Conservation (phyloP, 1,284 basidiomycete genomes). For the Cryptococcus sp. region DNA sequence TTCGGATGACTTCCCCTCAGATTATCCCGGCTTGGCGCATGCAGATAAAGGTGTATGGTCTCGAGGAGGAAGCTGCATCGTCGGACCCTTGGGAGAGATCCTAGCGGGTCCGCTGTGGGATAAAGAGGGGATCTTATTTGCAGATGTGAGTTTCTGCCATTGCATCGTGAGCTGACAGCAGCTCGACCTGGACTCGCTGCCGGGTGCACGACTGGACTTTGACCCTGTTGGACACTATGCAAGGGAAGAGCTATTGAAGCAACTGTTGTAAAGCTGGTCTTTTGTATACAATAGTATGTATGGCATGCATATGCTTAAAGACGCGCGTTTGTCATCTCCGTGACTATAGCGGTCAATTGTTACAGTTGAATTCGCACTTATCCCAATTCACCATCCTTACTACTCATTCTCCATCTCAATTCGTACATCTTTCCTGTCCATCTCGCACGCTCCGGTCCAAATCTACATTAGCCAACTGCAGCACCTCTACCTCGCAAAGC, state of each 20-base stretch:
- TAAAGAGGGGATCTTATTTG: conserved; percentile 65
- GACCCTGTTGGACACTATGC: conserved; percentile 71
- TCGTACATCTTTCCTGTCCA: no score
- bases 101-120: conserved; percentile 68
- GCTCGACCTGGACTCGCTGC: conserved; percentile 63
- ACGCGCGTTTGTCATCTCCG: no score
- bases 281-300: no score
- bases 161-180: conserved; percentile 29
- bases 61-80: conserved; percentile 66
- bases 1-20: conserved; percentile 28
- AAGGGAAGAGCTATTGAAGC: conserved; percentile 57
- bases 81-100: conserved; percentile 66
- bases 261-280: not conserved
- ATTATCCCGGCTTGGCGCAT: conserved; percentile 24
- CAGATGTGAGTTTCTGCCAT: conserved; percentile 45
- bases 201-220: conserved; percentile 70
- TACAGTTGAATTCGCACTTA: no score
- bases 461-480: no score
- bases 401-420: no score
- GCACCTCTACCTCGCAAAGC: no score
- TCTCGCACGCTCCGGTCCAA: no score
- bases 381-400: no score
- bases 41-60: conserved; percentile 26
- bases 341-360: no score
- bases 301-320: no score